Evolutionary conservation across 225 moss, liverwort and hornwort species (phyloP).

Genomic region (Sphagnum tenellum): DNA sequence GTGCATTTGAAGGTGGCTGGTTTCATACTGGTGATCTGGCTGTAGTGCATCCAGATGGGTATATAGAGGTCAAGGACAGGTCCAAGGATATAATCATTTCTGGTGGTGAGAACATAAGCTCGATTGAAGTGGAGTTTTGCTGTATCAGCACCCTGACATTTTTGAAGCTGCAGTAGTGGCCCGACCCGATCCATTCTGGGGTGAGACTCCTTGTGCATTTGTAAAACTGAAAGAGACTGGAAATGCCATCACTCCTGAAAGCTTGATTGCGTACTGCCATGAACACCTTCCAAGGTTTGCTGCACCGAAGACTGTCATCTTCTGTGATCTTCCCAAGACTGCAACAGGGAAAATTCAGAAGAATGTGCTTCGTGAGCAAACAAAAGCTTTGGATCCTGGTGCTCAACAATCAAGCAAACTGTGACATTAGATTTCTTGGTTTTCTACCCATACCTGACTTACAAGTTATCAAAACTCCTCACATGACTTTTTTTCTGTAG

Average conservation of each 20-base stretch:
- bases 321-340: slow-evolving; percentile 26
- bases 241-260: slow-evolving; percentile 5
- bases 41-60: slow-evolving; percentile 70
- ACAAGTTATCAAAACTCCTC: no score
- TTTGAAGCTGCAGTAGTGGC: slow-evolving; percentile 77
- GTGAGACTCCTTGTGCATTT: slow-evolving; percentile 30
- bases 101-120: slow-evolving; percentile 79
- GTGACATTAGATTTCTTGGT: no score
- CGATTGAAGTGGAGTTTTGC: slow-evolving; percentile 64
- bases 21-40: slow-evolving; percentile 79
- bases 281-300: slow-evolving; percentile 15
- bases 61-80: slow-evolving; percentile 65
- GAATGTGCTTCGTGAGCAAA: slow-evolving; percentile 14
- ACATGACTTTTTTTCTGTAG: no score
- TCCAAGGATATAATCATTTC: slow-evolving; percentile 81
- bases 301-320: slow-evolving; percentile 23
- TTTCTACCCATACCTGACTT: no score
- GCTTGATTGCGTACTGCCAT: slow-evolving; percentile 21
- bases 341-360: slow-evolving; percentile 35
- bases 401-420: no score
- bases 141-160: slow-evolving; percentile 52
- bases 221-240: slow-evolving; percentile 11
- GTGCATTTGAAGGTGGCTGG: slow-evolving; percentile 65
- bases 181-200: slow-evolving; percentile 46
- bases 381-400: slow-evolving; percentile 1